Conservation (phyloP, 495 filamentous ascomycete species). For the Penicillium goetzii region DNA sequence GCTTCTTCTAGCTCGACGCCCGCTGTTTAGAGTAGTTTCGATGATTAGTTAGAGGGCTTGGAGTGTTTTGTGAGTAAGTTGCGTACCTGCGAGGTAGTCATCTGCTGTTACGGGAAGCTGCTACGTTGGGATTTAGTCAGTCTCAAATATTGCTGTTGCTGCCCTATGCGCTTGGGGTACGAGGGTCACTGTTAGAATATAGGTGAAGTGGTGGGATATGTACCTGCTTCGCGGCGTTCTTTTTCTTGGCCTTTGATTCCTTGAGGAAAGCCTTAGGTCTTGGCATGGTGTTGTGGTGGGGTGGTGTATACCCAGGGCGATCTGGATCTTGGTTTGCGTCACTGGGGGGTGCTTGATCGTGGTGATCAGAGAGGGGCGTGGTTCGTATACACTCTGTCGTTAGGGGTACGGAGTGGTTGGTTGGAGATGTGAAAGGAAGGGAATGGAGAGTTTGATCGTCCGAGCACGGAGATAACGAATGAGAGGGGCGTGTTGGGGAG, state of each 20-base stretch:
- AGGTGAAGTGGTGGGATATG: background rate
- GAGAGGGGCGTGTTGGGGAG: background rate
- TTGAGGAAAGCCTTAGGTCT: constrained; percentile 58
- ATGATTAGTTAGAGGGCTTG: background rate
- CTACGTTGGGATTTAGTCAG: background rate
- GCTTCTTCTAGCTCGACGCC: constrained; percentile 70
- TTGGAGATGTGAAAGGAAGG: background rate
- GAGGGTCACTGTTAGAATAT: no score
- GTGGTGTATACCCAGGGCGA: background rate
- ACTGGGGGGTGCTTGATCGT: background rate
- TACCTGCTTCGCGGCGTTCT: constrained; percentile 47
- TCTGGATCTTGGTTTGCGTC: background rate
- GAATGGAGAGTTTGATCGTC: background rate
- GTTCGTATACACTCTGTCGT: background rate
- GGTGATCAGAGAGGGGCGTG: background rate
- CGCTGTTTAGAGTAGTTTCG: constrained; percentile 33
- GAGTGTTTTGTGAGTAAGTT: background rate
- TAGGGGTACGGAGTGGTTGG: background rate
- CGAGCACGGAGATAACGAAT: background rate
- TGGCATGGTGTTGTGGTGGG: constrained; percentile 42
- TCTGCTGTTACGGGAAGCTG: constrained; percentile 62
- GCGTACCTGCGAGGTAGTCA: constrained; percentile 61
- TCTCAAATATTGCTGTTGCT: background rate
- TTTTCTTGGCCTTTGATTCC: constrained; percentile 51
- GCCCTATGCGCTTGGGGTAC: no score